phyloP scores from a whole-genome alignment of 331 rosid genomes.

The Rosa hybrid region DNA sequence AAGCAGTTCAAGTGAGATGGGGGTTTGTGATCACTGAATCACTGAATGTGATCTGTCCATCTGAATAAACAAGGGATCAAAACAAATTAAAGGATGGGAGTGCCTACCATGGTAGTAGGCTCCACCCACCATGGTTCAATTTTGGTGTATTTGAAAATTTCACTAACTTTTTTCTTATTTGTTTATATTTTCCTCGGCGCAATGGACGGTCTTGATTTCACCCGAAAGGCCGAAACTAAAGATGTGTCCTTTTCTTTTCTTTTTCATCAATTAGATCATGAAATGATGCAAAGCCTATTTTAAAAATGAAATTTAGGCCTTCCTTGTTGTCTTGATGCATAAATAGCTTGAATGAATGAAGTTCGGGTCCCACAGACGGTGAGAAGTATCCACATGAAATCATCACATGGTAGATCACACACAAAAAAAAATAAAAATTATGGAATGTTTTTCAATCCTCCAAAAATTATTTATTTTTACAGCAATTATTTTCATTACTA shows the following conservation, averaged over 20 bases:
- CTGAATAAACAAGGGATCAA: background rate
- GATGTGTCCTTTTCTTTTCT: background rate
- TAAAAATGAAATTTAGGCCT: background rate
- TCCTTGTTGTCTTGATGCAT: background rate
- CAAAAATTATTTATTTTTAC: background rate
- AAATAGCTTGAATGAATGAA: slow-evolving; percentile 21
- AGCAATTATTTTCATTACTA: background rate
- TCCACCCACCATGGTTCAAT: slow-evolving; percentile 19
- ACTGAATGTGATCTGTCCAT: slow-evolving; percentile 2
- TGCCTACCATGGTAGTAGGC: slow-evolving; percentile 32
- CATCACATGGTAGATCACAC: background rate
- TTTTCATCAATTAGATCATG: background rate
- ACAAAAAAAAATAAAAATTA: background rate
- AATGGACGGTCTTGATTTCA: slow-evolving; percentile 28
- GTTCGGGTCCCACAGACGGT: slow-evolving; percentile 28
- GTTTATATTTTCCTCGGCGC: background rate
- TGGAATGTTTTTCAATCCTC: background rate
- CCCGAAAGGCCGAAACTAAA: background rate
- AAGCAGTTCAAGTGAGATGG: slow-evolving; percentile 3
- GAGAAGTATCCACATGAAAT: slow-evolving; percentile 11
- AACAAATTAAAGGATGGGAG: slow-evolving; percentile 16
- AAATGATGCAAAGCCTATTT: background rate
- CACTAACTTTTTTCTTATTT: slow-evolving; percentile 16
- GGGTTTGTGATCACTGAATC: background rate
- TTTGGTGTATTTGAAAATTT: background rate